Evolutionary conservation across 129 eudicot genomes (phyloP).

Genomic region (Arctium lappa): DNA sequence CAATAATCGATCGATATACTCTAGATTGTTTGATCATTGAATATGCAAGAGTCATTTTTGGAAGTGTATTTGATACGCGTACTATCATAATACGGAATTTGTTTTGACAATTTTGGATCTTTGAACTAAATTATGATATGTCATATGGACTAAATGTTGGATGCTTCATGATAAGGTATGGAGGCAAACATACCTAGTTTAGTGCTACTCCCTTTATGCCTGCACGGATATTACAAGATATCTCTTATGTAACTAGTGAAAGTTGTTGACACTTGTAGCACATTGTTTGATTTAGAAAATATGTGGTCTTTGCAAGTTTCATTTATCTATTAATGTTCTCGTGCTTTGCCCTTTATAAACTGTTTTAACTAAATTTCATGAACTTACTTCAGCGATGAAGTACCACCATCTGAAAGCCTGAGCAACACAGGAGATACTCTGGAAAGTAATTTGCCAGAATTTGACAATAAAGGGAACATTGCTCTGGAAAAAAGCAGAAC

Average conservation of each 20-base stretch:
- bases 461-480: slow-evolving; percentile 33
- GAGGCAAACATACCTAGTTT: neutral
- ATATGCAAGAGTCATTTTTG: too few species aligned
- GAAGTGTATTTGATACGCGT: neutral
- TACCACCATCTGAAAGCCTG: slow-evolving; percentile 30
- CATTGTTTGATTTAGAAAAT: too few species aligned
- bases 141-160: neutral
- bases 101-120: neutral
- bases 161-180: neutral
- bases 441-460: slow-evolving; percentile 40
- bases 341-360: neutral
- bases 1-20: neutral
- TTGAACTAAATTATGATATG: too few species aligned
- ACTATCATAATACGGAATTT: neutral
- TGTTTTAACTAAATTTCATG: neutral
- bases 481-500: slow-evolving; percentile 31
- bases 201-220: neutral
- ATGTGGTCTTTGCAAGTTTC: neutral
- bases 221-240: too few species aligned
- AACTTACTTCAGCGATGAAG: slow-evolving; percentile 30
- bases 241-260: neutral
- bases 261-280: neutral
- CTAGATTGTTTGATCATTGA: neutral
- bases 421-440: slow-evolving; percentile 35
- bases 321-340: neutral